Base-by-base conservation (phyloP, 352 stramenopile genomes). In the Globisporangium heterothallicum region DNA sequence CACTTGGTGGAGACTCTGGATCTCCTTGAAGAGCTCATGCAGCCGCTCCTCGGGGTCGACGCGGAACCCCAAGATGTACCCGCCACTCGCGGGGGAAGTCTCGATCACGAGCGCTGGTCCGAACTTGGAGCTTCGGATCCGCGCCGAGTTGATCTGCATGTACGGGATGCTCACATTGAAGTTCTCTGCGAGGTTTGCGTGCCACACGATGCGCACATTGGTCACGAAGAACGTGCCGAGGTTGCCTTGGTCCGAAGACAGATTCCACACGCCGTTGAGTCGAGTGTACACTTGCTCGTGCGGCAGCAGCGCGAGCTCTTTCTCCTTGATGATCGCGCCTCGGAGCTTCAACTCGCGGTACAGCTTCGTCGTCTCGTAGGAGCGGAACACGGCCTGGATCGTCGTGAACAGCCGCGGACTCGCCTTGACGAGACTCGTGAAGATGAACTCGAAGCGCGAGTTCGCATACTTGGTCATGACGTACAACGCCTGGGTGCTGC, bases 81-180 rank as follows among this genome's bases (percentile, higher is more conserved):
- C 81, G 8, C 90, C 90, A 36, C 76, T 88, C 4, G 58, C 64
- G 0, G 60, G 59, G 1, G 76, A 90, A 1, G 91, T 98, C 62
- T 97, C 88, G 26, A 97, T 71, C 8, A 97, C 91, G 38, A 97
- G 66, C 5, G 91, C 91, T 1, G 74, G 80, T 0, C 91, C 91
- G 43, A 97, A 97, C 59, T 96, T 96, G 21, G 84, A 96, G 35
- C 81, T 78, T 29, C 88, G 82, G 38, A 96, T 79, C 24, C 81
- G 69, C 47, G 88, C 72, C 45, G 74, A 87, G 45, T 84, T 85
- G 63, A 97, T 96, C 68, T 97, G 90, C 70, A 97, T 94, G 78
- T 96, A 97, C 42, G 91, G 91, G 36, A 97, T 94, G 64, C 80
- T 95, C 21, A 97, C 90, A 61, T 97, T 97, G 67, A 97, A 97